phyloP scores from a whole-genome alignment of 2,329 filamentous ascomycete species.

The Huntiella moniliformis region DNA sequence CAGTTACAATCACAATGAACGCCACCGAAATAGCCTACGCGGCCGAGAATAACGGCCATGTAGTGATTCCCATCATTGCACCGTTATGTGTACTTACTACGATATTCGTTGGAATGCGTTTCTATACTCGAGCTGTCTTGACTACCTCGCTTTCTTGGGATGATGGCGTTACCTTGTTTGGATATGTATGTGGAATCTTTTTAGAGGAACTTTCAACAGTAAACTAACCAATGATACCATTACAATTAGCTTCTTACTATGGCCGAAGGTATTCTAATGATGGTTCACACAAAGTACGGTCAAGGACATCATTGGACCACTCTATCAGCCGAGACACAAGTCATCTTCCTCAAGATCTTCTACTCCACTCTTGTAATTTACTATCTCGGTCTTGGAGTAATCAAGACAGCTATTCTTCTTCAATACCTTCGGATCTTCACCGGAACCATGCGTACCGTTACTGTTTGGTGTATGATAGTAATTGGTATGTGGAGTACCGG shows the following conservation, averaged over 20 bases:
- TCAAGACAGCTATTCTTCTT: slow-evolving; percentile 16
- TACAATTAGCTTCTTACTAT: slow-evolving; percentile 4
- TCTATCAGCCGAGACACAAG: not conserved
- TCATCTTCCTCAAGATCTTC: slow-evolving; percentile 13
- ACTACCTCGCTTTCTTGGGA: slow-evolving; percentile 9
- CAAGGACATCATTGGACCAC: slow-evolving; percentile 8
- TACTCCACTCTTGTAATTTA: slow-evolving; percentile 15
- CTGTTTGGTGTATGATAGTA: slow-evolving; percentile 7
- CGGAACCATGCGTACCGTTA: slow-evolving; percentile 11
- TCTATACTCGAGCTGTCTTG: slow-evolving; percentile 8
- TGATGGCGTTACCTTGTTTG: slow-evolving; percentile 1
- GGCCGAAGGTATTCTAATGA: slow-evolving; percentile 9
- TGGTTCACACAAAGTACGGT: slow-evolving; percentile 8
- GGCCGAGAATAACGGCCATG: not conserved
- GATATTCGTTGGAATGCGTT: slow-evolving; percentile 7
- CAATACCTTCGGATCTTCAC: slow-evolving; percentile 16
- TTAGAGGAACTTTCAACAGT: not conserved
- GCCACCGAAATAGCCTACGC: not conserved
- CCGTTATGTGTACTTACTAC: not conserved
- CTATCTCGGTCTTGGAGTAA: slow-evolving; percentile 13
- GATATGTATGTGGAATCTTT: slow-evolving; percentile 7
- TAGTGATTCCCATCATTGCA: slow-evolving; percentile 6
- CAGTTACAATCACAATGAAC: not conserved
- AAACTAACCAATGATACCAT: not conserved
- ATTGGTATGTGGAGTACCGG: slow-evolving; percentile 11